These are phyloP conservation scores for Pseudozyma thailandica DNA, from an alignment of 1,284 basidiomycete species.

Conservation along the genomic window DNA sequence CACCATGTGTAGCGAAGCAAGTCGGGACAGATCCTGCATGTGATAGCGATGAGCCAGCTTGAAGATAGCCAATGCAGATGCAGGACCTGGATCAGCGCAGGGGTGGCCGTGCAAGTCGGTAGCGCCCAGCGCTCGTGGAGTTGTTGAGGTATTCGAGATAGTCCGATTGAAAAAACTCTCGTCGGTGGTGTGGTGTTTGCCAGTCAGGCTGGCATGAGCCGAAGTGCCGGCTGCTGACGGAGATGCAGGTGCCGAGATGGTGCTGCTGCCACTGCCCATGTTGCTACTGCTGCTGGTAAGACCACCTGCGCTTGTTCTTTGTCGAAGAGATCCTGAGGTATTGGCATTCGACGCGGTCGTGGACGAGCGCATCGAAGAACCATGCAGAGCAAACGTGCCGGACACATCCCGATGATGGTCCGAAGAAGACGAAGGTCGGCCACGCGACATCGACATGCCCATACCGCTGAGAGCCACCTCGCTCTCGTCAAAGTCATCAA, in stretches of 20 bases:
- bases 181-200: conserved; percentile 17
- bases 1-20: conserved; percentile 81
- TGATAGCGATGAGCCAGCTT: conserved; percentile 82
- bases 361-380: background rate
- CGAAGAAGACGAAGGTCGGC: background rate
- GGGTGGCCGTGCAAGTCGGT: conserved; percentile 81
- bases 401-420: conserved; percentile 19
- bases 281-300: background rate
- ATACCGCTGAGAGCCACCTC: conserved; percentile 8
- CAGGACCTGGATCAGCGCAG: conserved; percentile 71
- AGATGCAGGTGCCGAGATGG: conserved; percentile 21
- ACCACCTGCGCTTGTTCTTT: conserved; percentile 19
- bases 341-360: conserved; percentile 3
- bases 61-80: conserved; percentile 77
- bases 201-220: background rate
- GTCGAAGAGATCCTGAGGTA: conserved; percentile 36
- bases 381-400: conserved; percentile 19
- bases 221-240: conserved; percentile 3
- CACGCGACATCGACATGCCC: conserved; percentile 9
- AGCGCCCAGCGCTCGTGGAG: background rate
- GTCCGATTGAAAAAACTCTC: conserved; percentile 13
- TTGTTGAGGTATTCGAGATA: conserved; percentile 7
- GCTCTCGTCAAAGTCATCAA: conserved; percentile 11
- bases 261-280: conserved; percentile 3
- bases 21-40: conserved; percentile 75